Evolutionary conservation across 2,329 filamentous ascomycete genomes (phyloP).

Genomic region (Microsporum audouinii): DNA sequence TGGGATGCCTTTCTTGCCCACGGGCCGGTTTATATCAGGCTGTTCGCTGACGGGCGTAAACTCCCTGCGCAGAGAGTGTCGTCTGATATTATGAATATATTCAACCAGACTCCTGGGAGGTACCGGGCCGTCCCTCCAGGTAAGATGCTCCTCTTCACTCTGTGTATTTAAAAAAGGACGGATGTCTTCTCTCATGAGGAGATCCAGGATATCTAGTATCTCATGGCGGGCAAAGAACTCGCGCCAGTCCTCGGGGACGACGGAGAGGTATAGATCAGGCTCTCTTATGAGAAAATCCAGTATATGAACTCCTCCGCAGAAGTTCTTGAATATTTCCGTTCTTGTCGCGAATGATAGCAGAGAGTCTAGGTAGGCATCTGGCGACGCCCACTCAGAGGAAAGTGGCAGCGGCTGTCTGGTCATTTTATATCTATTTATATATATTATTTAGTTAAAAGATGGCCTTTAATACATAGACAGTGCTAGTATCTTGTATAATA

Average conservation of each 20-base stretch:
- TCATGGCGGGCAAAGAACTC: constrained; percentile 60
- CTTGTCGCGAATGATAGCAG: constrained; percentile 65
- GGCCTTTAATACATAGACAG: no score
- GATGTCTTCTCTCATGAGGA: constrained; percentile 70
- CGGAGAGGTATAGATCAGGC: constrained; percentile 66
- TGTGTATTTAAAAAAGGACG: constrained; percentile 27
- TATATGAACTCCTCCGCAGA: constrained; percentile 96
- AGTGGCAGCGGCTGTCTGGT: constrained; percentile 52
- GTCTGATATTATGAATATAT: constrained; percentile 62
- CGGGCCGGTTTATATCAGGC: constrained; percentile 15
- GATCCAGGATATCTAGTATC: constrained; percentile 64
- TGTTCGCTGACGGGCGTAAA: constrained; percentile 37
- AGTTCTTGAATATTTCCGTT: constrained; percentile 65
- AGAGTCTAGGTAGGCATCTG: constrained; percentile 67
- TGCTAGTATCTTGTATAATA: neutral
- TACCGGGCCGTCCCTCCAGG: constrained; percentile 35
- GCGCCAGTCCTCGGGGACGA: constrained; percentile 72
- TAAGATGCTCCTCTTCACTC: constrained; percentile 11
- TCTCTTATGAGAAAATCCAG: constrained; percentile 87
- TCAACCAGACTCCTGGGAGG: constrained; percentile 50
- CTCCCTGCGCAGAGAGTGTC: constrained; percentile 54
- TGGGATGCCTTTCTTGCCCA: constrained; percentile 48
- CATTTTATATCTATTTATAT: constrained; percentile 24
- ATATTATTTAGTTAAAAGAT: neutral
- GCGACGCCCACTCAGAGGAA: constrained; percentile 54